phyloP scores from a whole-genome alignment of 1,284 basidiomycete genomes.

The Ceratobasidium sp. region DNA sequence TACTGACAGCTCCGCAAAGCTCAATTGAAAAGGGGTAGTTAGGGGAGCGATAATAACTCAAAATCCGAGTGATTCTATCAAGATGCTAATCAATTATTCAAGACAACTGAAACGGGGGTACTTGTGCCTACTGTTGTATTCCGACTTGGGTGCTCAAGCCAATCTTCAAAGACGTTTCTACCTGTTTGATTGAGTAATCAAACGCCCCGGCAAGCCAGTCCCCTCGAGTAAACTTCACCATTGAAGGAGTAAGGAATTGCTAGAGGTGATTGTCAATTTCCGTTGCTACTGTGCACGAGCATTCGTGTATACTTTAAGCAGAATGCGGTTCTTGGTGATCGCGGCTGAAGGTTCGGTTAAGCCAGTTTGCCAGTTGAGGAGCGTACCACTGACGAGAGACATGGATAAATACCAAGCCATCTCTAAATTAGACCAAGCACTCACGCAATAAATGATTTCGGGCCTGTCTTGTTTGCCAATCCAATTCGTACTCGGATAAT shows the following conservation, averaged over 20 bases:
- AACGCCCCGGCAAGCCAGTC: constrained; percentile 42
- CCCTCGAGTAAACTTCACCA: constrained; percentile 38
- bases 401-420: too few species aligned
- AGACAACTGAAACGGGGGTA: too few species aligned
- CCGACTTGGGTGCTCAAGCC: constrained; percentile 12
- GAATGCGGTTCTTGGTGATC: neutral
- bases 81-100: neutral
- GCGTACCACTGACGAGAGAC: neutral
- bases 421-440: neutral
- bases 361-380: constrained; percentile 8
- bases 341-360: neutral
- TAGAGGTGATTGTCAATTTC: neutral
- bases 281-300: neutral
- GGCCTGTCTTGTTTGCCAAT: neutral
- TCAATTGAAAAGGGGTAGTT: constrained; percentile 49
- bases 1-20: constrained; percentile 51
- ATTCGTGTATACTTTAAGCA: constrained; percentile 4
- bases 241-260: constrained; percentile 31
- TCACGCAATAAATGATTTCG: constrained; percentile 24
- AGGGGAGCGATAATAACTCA: constrained; percentile 46
- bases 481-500: constrained; percentile 33
- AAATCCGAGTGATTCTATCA: constrained; percentile 43
- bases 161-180: constrained; percentile 26
- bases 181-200: constrained; percentile 30
- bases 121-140: constrained; percentile 13